A percentile compares a stretch with the other conserved stretches of the same genome.
Conservation (phyloP, 768 basidiomycete genomes). For the Clavaria fumosa region DNA sequence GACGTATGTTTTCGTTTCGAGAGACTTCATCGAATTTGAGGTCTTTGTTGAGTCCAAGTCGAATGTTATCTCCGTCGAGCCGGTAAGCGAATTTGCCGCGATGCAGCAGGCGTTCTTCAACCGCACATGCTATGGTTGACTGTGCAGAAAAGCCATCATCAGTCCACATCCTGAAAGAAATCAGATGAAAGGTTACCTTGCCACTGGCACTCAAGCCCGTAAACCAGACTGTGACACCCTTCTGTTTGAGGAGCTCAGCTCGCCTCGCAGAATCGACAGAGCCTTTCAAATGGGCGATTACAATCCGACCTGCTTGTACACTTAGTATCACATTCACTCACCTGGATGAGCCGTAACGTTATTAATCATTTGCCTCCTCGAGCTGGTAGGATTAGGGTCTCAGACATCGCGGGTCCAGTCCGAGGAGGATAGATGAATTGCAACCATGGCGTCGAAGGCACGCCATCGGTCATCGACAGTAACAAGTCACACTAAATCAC, state of each 20-base stretch:
- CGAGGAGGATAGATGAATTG: too few species aligned
- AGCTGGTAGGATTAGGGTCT: too few species aligned
- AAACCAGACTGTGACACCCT: conserved; percentile 88
- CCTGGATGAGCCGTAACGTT: conserved; percentile 63
- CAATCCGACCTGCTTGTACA: background rate
- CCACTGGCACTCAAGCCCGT: conserved; percentile 93
- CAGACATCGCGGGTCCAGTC: too few species aligned
- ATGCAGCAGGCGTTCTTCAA: conserved; percentile 91
- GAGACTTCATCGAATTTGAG: conserved; percentile 88
- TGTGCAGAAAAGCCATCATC: conserved; percentile 17
- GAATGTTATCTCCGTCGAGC: conserved; percentile 90
- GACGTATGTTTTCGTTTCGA: conserved; percentile 87
- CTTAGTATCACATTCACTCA: conserved; percentile 14
- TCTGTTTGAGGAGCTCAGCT: conserved; percentile 50
- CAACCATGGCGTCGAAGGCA: too few species aligned
- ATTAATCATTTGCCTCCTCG: too few species aligned
- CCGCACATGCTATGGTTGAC: conserved; percentile 94
- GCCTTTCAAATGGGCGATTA: conserved; percentile 27
- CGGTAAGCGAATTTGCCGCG: conserved; percentile 76
- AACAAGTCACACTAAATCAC: too few species aligned
- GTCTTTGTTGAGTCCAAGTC: conserved; percentile 94
- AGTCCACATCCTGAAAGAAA: too few species aligned
- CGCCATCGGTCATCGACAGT: too few species aligned
- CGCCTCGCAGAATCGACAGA: conserved; percentile 62
- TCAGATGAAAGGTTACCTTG: too few species aligned